Percentiles rank a stretch among this genome's conserved stretches.
These are phyloP conservation scores for Camellia granthamiana DNA, from an alignment of 148 eudicot genomes.

Conservation along the genomic window DNA sequence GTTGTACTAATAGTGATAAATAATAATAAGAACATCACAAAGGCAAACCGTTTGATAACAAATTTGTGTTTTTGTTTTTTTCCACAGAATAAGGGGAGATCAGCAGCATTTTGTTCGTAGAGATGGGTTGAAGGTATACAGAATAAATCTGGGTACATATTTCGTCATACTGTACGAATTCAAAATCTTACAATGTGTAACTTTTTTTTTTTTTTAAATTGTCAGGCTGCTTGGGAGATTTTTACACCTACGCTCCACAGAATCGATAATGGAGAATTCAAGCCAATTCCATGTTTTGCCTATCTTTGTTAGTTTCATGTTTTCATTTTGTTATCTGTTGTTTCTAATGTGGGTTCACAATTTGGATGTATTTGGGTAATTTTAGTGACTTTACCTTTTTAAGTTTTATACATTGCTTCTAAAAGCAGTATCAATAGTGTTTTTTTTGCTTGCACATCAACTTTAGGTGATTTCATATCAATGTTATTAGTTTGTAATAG, in stretches of 20 bases:
- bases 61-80: background rate
- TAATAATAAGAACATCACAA: background rate
- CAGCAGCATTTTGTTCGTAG: slow-evolving; percentile 99
- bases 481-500: too few species aligned
- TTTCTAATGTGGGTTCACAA: too few species aligned
- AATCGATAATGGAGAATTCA: slow-evolving; percentile 70
- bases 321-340: too few species aligned
- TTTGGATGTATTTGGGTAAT: too few species aligned
- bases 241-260: slow-evolving; percentile 86
- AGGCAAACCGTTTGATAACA: background rate
- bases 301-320: too few species aligned
- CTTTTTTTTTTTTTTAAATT: slow-evolving; percentile 7
- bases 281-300: slow-evolving; percentile 48
- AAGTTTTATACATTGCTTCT: too few species aligned
- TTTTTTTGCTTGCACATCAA: too few species aligned
- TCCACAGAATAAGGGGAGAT: slow-evolving; percentile 84
- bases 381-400: too few species aligned
- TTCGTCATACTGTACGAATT: background rate
- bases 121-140: slow-evolving; percentile 83
- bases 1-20: background rate
- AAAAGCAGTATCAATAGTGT: too few species aligned
- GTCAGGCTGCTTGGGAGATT: slow-evolving; percentile 95
- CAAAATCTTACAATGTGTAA: background rate
- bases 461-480: too few species aligned
- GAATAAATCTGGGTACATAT: background rate